A percentile compares a stretch with the other conserved stretches of the same genome.
Conservation (phyloP, 2,329 filamentous ascomycete species). For the Epichloe sp. region DNA sequence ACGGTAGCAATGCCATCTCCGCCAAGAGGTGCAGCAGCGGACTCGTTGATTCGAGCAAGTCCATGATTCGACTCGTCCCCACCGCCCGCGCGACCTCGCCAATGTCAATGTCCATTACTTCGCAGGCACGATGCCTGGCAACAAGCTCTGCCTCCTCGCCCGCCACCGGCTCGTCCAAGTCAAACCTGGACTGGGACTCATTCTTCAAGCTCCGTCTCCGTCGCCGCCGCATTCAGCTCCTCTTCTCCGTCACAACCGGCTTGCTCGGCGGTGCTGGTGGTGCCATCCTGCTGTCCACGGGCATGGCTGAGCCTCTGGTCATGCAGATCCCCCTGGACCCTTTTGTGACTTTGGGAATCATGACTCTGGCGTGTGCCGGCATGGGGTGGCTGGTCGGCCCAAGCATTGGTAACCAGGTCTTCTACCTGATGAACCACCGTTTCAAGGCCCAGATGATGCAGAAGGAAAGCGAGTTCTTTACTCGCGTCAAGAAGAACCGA, state of each 20-base stretch:
- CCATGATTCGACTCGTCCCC: constrained; percentile 4
- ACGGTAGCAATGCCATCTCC: constrained; percentile 4
- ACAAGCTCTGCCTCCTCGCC: constrained; percentile 5
- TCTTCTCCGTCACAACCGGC: constrained; percentile 57
- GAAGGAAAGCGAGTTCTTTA: constrained; percentile 93
- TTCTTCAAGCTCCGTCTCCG: constrained; percentile 86
- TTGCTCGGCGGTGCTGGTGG: constrained; percentile 48
- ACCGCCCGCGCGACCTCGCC: neutral
- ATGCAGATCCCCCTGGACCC: constrained; percentile 68
- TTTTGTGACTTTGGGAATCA: constrained; percentile 69
- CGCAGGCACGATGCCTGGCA: constrained; percentile 8
- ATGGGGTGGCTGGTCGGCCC: constrained; percentile 83
- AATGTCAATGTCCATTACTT: neutral
- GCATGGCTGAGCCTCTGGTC: constrained; percentile 59
- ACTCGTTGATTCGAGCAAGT: neutral
- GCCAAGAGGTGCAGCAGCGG: neutral
- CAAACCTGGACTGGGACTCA: constrained; percentile 64
- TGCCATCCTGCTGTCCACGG: constrained; percentile 52
- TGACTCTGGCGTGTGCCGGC: constrained; percentile 63
- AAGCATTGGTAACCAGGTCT: constrained; percentile 64
- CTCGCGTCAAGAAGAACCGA: constrained; percentile 78
- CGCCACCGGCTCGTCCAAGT: neutral
- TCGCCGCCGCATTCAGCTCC: constrained; percentile 71
- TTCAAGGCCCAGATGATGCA: constrained; percentile 60
- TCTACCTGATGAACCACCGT: constrained; percentile 61